These are phyloP conservation scores for Pseudozyma hubeiensis DNA, from an alignment of 1,284 basidiomycete genomes.

Conservation along the genomic window DNA sequence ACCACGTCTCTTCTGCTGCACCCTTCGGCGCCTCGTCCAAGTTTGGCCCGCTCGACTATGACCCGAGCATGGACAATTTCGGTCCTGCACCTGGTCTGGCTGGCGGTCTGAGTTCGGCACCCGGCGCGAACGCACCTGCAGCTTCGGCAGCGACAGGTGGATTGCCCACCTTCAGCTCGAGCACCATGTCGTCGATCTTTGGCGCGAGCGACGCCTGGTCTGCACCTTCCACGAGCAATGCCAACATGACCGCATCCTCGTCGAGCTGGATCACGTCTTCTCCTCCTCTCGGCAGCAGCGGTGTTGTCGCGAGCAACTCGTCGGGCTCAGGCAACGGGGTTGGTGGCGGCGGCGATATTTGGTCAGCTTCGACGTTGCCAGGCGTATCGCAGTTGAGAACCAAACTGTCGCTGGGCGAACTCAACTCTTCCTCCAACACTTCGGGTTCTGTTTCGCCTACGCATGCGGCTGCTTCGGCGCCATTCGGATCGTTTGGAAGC, in stretches of 20 bases:
- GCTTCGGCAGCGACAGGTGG: background rate
- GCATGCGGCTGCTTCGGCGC: background rate
- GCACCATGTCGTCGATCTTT: slow-evolving; percentile 37
- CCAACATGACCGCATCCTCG: background rate
- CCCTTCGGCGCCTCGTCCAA: slow-evolving; percentile 23
- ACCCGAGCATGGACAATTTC: slow-evolving; percentile 37
- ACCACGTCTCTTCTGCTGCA: slow-evolving; percentile 8
- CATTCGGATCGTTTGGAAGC: slow-evolving; percentile 18
- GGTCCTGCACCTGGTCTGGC: slow-evolving; percentile 31
- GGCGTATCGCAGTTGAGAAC: slow-evolving; percentile 26
- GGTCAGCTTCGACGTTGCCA: slow-evolving; percentile 33
- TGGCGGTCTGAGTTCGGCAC: slow-evolving; percentile 7
- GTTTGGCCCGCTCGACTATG: slow-evolving; percentile 47
- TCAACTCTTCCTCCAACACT: slow-evolving; percentile 2
- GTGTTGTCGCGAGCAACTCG: background rate
- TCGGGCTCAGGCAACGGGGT: background rate
- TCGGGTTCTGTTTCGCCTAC: slow-evolving; percentile 6
- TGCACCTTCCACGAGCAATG: slow-evolving; percentile 7
- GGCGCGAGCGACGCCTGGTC: slow-evolving; percentile 40
- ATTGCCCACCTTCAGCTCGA: slow-evolving; percentile 24
- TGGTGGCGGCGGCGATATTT: slow-evolving; percentile 27
- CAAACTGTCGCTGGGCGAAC: slow-evolving; percentile 25
- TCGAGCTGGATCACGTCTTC: slow-evolving; percentile 37
- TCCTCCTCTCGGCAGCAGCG: slow-evolving; percentile 30
- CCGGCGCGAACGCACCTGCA: slow-evolving; percentile 3